phyloP scores from a whole-genome alignment of 1,284 basidiomycete genomes.

The Vanrija humicola region DNA sequence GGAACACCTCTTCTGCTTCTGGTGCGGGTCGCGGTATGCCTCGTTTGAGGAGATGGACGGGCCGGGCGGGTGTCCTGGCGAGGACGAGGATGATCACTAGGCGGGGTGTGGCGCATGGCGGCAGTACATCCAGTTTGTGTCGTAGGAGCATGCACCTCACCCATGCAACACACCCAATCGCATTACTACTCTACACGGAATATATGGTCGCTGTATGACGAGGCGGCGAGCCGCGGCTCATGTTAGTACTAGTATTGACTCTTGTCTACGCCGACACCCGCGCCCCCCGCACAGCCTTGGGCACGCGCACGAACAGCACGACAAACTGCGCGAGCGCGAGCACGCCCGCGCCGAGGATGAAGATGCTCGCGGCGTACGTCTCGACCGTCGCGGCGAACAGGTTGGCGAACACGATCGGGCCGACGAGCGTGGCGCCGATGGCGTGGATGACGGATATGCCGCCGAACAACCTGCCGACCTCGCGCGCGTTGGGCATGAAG shows the following conservation, averaged over 20 bases:
- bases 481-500: conserved; percentile 35
- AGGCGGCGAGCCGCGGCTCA: no score
- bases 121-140: no score
- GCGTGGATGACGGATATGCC: conserved; percentile 43
- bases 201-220: no score
- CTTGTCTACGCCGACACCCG: no score
- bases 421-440: conserved; percentile 34
- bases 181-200: no score
- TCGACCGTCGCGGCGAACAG: conserved; percentile 41
- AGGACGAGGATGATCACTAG: conserved; percentile 49
- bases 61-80: conserved; percentile 46
- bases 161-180: no score
- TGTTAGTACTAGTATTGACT: no score
- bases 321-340: conserved; percentile 17
- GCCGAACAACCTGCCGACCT: conserved; percentile 46
- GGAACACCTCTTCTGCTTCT: conserved; percentile 48
- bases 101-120: no score
- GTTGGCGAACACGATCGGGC: conserved; percentile 41
- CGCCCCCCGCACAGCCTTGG: no score
- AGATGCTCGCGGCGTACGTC: conserved; percentile 39
- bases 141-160: no score
- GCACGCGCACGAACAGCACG: not conserved
- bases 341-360: conserved; percentile 26
- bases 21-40: conserved; percentile 42
- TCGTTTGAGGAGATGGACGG: conserved; percentile 46